Percentiles rank a stretch among this genome's conserved stretches.
phyloP scores from a whole-genome alignment of 176 grass and related monocot species.

The Areca catechu region DNA sequence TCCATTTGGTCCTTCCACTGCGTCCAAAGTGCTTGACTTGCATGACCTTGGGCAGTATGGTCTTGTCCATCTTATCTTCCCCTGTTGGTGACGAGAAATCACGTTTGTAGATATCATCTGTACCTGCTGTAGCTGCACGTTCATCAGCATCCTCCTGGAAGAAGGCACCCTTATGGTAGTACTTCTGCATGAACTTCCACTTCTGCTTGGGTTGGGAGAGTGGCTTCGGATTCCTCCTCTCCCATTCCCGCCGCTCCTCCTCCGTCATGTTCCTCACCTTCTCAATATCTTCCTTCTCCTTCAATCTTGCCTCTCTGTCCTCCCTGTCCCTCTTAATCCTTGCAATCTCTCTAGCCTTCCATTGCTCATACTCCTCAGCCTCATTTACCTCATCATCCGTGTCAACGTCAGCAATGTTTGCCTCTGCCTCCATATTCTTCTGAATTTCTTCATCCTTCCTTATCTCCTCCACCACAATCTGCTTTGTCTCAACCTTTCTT shows the following conservation, averaged over 20 bases:
- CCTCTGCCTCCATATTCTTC: conserved; percentile 69
- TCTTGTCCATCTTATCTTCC: conserved; percentile 97
- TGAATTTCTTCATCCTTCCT: conserved; percentile 64
- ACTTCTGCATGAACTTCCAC: conserved; percentile 98
- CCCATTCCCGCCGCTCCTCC: conserved; percentile 84
- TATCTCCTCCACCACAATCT: conserved; percentile 93
- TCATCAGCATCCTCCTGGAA: conserved; percentile 73
- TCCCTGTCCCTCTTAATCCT: conserved; percentile 98
- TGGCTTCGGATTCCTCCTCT: conserved; percentile 58
- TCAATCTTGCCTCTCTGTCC: conserved; percentile 76
- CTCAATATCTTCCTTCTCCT: conserved; percentile 99
- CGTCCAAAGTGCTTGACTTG: conserved; percentile 97
- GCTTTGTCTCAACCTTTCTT: conserved; percentile 59
- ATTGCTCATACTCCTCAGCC: conserved; percentile 91
- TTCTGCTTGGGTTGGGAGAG: conserved; percentile 42
- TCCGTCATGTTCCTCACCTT: conserved; percentile 96
- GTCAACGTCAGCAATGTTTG: conserved; percentile 60
- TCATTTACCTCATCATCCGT: conserved; percentile 91
- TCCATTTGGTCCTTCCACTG: conserved; percentile 96
- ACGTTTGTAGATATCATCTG: conserved; percentile 53
- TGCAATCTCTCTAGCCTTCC: conserved; percentile 87
- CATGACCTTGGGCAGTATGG: conserved; percentile 97
- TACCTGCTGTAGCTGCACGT: conserved; percentile 33
- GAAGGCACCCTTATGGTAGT: conserved; percentile 94
- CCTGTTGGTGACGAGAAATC: conserved; percentile 88